Evolutionary conservation across 169 alveolate species (phyloP).

Genomic region (Pseudocohnilembus persalinus): DNA sequence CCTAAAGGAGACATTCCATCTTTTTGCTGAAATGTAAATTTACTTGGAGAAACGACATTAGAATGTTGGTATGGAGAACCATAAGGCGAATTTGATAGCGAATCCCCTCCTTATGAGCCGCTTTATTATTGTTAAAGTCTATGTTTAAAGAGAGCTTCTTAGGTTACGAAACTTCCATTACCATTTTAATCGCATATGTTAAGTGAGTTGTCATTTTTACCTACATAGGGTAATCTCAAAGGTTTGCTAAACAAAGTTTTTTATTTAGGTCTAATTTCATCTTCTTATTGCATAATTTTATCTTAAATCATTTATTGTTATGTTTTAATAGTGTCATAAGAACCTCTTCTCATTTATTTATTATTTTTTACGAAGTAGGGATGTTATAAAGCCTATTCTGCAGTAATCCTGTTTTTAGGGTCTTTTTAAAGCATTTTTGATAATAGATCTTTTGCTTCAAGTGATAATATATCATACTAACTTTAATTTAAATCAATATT

Average conservation of each 20-base stretch:
- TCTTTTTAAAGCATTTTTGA: slow-evolving; percentile 70
- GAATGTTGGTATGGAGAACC: background rate
- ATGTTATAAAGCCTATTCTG: slow-evolving; percentile 61
- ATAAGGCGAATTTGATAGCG: background rate
- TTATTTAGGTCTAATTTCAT: slow-evolving; percentile 16
- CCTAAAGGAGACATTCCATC: background rate
- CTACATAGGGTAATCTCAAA: slow-evolving; percentile 11
- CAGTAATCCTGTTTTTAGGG: slow-evolving; percentile 64
- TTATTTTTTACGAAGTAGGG: slow-evolving; percentile 50
- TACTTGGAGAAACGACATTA: background rate
- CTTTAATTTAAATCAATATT: slow-evolving; percentile 60
- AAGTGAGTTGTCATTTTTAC: background rate
- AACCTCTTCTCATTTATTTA: background rate
- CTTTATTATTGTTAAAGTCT: background rate
- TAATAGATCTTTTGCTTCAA: slow-evolving; percentile 60
- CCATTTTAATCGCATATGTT: background rate
- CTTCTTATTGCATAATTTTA: slow-evolving; percentile 9
- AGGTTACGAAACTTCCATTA: background rate
- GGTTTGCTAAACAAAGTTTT: slow-evolving; percentile 11
- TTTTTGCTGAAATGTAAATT: background rate
- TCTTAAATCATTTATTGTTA: slow-evolving; percentile 2
- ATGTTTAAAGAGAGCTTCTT: background rate
- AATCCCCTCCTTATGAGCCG: background rate
- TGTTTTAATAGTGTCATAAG: background rate
- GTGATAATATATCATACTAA: slow-evolving; percentile 61